Evolutionary conservation across 163 green algal species (phyloP).

Genomic region (Coccomyxa subellipsoidea): DNA sequence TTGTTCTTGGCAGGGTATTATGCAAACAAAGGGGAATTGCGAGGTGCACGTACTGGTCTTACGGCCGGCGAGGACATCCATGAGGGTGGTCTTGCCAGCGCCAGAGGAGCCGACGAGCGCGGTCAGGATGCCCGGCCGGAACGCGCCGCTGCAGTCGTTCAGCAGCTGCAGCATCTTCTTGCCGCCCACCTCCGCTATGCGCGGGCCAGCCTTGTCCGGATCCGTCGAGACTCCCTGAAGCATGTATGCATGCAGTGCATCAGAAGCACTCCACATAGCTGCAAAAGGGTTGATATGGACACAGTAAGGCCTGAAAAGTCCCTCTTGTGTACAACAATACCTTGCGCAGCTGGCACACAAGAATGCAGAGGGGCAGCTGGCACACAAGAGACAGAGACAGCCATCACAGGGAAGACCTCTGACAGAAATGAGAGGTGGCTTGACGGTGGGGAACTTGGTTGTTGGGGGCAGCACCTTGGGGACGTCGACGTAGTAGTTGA

Average conservation of each 20-base stretch:
- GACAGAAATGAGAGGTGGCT: background rate
- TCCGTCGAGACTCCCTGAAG: constrained; percentile 23
- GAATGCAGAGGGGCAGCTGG: no score
- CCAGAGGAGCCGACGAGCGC: constrained; percentile 73
- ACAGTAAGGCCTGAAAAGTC: no score
- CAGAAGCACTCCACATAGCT: background rate
- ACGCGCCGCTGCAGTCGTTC: constrained; percentile 59
- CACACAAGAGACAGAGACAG: no score
- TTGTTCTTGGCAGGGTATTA: no score
- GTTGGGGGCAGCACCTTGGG: constrained; percentile 25
- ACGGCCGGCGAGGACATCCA: constrained; percentile 68
- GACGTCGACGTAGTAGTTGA: constrained; percentile 52
- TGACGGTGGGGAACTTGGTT: background rate
- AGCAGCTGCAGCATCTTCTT: constrained; percentile 43
- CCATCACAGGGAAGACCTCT: no score
- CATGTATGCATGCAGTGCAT: background rate
- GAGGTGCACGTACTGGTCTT: constrained; percentile 43
- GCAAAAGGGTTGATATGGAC: no score
- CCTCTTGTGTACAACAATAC: no score
- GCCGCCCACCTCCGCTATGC: constrained; percentile 14
- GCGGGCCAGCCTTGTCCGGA: constrained; percentile 30
- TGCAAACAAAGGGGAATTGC: background rate
- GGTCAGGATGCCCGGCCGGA: constrained; percentile 65
- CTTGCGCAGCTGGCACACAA: no score
- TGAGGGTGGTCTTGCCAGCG: constrained; percentile 79